These are phyloP conservation scores for Aspergillus brunneoviolaceus DNA, from an alignment of 2,329 filamentous ascomycete species.

Conservation along the genomic window DNA sequence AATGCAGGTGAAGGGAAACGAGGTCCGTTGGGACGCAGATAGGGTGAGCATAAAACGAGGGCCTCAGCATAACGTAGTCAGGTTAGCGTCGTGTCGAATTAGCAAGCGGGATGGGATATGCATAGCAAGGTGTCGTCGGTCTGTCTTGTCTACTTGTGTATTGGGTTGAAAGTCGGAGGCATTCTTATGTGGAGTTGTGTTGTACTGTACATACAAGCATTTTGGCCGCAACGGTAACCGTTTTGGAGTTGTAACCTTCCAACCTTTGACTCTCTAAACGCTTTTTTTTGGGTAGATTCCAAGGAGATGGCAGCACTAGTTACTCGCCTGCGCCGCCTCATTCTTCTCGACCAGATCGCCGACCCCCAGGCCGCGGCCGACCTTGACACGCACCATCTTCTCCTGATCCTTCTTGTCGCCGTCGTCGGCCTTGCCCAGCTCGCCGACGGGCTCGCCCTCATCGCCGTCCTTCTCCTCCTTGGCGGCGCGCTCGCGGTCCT, in stretches of 20 bases:
- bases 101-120: background rate
- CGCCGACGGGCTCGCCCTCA: conserved; percentile 70
- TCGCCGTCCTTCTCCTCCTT: conserved; percentile 45
- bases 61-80: background rate
- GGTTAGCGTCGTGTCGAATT: background rate
- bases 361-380: conserved; percentile 77
- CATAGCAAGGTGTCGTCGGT: background rate
- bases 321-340: conserved; percentile 31
- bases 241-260: too few species aligned
- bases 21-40: background rate
- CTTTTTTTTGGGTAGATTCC: too few species aligned
- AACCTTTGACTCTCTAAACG: too few species aligned
- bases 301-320: background rate
- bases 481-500: conserved; percentile 35
- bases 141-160: background rate
- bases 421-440: conserved; percentile 55
- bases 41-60: background rate
- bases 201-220: background rate
- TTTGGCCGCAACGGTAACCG: too few species aligned
- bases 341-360: conserved; percentile 57
- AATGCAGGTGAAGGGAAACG: background rate
- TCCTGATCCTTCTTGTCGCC: conserved; percentile 46
- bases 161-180: background rate
- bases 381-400: conserved; percentile 79
- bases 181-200: background rate